Conservation (phyloP, 2,329 filamentous ascomycete species). For the Colletotrichum graminicola region DNA sequence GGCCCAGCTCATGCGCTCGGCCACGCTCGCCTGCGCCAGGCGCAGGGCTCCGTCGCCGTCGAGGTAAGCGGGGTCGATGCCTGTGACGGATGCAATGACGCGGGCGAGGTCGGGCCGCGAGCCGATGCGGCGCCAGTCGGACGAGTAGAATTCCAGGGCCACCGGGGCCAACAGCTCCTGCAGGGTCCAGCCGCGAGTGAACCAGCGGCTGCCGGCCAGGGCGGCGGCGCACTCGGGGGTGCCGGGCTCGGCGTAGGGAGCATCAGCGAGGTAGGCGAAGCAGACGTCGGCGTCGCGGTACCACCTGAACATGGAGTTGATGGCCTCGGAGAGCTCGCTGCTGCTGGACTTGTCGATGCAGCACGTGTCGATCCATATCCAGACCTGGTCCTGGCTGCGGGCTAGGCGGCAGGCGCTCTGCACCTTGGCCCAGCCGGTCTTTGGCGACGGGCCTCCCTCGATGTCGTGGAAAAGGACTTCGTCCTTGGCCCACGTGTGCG, state of each 20-base stretch:
- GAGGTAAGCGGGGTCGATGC: slow-evolving; percentile 2
- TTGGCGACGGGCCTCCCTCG: not conserved
- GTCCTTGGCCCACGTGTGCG: slow-evolving; percentile 46
- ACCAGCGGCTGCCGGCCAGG: slow-evolving; percentile 6
- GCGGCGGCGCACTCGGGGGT: not conserved
- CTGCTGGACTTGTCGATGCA: slow-evolving; percentile 51
- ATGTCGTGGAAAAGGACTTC: slow-evolving; percentile 47
- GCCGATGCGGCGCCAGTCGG: not conserved
- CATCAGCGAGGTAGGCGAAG: slow-evolving; percentile 50
- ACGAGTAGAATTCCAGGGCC: not conserved
- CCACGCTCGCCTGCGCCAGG: slow-evolving; percentile 40
- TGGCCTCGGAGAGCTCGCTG: slow-evolving; percentile 50
- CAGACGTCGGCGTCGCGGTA: slow-evolving; percentile 51
- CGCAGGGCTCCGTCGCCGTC: slow-evolving; percentile 8
- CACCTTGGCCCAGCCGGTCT: slow-evolving; percentile 45
- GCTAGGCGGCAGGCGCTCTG: slow-evolving; percentile 39
- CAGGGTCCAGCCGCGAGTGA: slow-evolving; percentile 25
- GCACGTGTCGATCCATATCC: slow-evolving; percentile 55
- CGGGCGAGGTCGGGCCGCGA: not conserved
- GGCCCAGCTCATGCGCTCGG: slow-evolving; percentile 48
- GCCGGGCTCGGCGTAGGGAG: slow-evolving; percentile 7
- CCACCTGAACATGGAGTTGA: slow-evolving; percentile 48
- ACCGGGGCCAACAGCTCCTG: slow-evolving; percentile 16
- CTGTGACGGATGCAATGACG: not conserved
- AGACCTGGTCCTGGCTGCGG: slow-evolving; percentile 45